These are phyloP conservation scores for Orbilia javanica DNA, from an alignment of 2,329 filamentous ascomycete genomes.

Conservation along the genomic window DNA sequence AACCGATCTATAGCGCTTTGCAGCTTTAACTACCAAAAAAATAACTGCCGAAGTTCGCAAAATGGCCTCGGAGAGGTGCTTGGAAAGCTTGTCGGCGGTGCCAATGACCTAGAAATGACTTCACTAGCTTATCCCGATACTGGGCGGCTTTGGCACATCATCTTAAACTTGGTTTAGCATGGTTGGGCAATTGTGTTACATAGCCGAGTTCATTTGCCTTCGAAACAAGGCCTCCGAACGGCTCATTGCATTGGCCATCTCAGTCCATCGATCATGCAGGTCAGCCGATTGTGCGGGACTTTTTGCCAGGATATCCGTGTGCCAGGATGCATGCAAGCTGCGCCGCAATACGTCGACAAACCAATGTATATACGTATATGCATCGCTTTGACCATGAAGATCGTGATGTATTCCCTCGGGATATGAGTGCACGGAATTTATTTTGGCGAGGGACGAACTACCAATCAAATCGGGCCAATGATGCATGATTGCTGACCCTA, in stretches of 20 bases:
- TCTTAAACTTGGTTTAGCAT: not conserved
- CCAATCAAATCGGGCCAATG: not conserved
- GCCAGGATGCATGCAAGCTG: not conserved
- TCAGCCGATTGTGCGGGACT: not conserved
- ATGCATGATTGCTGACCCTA: not conserved
- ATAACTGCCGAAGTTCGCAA: conserved; percentile 1
- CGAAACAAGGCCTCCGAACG: conserved; percentile 1
- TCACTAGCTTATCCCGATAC: not conserved
- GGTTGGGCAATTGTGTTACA: not conserved
- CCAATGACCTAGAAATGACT: conserved; percentile 22
- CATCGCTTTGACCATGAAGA: conserved; percentile 2
- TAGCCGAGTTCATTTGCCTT: conserved; percentile 1
- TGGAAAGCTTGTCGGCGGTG: conserved; percentile 7
- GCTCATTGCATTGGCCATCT: not conserved
- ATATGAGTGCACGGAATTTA: not conserved
- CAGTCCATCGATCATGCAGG: not conserved
- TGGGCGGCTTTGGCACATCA: not conserved
- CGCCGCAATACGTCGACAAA: conserved; percentile 10
- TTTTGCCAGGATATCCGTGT: not conserved
- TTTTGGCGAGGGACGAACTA: not conserved
- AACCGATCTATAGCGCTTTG: not conserved
- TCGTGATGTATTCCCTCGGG: not conserved
- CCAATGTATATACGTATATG: not conserved
- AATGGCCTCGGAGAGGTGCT: not conserved
- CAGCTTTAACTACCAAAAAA: not conserved